Evolutionary conservation across 257 asterid species (phyloP).

Genomic region (Petrea volubilis): DNA sequence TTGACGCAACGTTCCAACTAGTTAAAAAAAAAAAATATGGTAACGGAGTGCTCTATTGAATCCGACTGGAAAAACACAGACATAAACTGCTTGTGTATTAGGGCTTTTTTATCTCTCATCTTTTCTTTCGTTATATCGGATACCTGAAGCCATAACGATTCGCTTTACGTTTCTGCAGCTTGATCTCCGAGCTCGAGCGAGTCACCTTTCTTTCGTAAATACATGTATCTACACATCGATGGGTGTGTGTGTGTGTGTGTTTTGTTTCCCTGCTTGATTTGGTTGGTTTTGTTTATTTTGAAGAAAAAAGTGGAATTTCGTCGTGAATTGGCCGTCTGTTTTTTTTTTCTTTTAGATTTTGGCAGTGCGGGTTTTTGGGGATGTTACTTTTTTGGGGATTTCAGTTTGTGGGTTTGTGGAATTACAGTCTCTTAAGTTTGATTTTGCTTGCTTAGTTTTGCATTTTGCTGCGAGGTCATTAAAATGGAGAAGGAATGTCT

Average conservation of each 20-base stretch:
- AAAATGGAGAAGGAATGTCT: background rate
- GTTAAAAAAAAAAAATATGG: too few species aligned
- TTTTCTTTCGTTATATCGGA: slow-evolving; percentile 10
- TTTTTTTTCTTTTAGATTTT: background rate
- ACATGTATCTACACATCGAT: too few species aligned
- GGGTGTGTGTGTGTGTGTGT: too few species aligned
- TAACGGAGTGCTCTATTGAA: too few species aligned
- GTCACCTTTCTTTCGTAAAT: background rate
- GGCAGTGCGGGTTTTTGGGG: background rate
- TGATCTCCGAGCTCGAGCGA: background rate
- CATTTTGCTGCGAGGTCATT: background rate
- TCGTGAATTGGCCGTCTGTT: background rate
- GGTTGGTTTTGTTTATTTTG: slow-evolving; percentile 1
- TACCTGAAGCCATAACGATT: background rate
- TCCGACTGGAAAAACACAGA: slow-evolving; percentile 11
- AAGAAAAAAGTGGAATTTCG: background rate
- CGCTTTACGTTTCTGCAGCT: background rate
- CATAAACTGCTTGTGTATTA: slow-evolving; percentile 8
- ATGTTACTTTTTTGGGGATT: background rate
- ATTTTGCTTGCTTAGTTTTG: slow-evolving; percentile 9
- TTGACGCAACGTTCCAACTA: too few species aligned
- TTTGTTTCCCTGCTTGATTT: background rate
- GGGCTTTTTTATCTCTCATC: slow-evolving; percentile 24
- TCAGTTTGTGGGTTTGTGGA: background rate
- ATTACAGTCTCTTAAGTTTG: background rate